Evolutionary conservation across 2,329 filamentous ascomycete species (phyloP).

Genomic region (Mycosphaerella sp.): DNA sequence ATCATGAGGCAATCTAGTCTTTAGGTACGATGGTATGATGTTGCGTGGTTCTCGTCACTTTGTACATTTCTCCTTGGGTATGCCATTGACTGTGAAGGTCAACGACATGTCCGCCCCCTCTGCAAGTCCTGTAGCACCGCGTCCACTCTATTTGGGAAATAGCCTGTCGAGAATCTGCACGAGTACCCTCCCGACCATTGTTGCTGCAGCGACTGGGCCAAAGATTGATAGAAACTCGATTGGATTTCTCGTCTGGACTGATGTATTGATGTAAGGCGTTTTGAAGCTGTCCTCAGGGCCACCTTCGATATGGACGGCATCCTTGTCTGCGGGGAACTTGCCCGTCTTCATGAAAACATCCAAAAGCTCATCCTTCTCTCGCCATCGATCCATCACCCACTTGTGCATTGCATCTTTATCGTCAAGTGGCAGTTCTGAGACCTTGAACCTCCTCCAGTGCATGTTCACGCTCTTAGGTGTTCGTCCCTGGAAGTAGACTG

Average conservation of each 20-base stretch:
- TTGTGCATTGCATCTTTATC: slow-evolving; percentile 64
- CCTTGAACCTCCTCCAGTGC: slow-evolving; percentile 82
- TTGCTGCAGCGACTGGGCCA: slow-evolving; percentile 34
- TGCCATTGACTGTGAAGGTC: slow-evolving; percentile 1
- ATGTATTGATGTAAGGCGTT: slow-evolving; percentile 43
- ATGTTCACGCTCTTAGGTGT: slow-evolving; percentile 93
- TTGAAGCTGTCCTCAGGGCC: slow-evolving; percentile 30
- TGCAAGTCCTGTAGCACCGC: neutral
- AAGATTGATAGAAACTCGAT: slow-evolving; percentile 43
- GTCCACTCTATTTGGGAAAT: slow-evolving; percentile 8
- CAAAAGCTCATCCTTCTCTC: slow-evolving; percentile 82
- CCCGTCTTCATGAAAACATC: slow-evolving; percentile 68
- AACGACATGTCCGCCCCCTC: neutral
- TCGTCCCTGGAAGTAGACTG: slow-evolving; percentile 81
- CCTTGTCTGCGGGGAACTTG: slow-evolving; percentile 67
- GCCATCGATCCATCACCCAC: slow-evolving; percentile 81
- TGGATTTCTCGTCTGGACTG: slow-evolving; percentile 37
- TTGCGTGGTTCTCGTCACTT: neutral
- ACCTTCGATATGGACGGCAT: slow-evolving; percentile 30
- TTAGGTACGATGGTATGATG: neutral
- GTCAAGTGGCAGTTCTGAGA: slow-evolving; percentile 73
- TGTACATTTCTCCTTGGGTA: neutral
- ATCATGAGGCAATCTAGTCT: neutral
- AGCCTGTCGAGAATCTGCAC: slow-evolving; percentile 30
- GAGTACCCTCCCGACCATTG: slow-evolving; percentile 32